A percentile compares a stretch with the other conserved stretches of the same genome.
phyloP scores from a whole-genome alignment of 768 basidiomycete genomes.

The Naganishia friedmannii region DNA sequence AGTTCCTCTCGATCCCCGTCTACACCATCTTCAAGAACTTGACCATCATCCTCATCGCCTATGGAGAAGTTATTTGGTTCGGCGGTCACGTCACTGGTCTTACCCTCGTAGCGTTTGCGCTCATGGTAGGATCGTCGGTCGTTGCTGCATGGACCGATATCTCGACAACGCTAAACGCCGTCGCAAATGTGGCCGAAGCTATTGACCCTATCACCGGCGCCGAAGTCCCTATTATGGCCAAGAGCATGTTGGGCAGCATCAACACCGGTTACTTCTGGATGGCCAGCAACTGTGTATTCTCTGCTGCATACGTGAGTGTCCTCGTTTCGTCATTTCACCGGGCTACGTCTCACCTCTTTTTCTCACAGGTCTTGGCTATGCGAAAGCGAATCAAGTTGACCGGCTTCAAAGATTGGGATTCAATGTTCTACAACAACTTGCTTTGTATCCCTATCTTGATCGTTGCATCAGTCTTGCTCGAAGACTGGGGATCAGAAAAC shows the following conservation, averaged over 20 bases:
- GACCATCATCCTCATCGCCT: slow-evolving; percentile 98
- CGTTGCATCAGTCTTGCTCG: slow-evolving; percentile 74
- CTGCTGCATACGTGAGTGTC: slow-evolving; percentile 72
- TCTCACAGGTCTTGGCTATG: slow-evolving; percentile 80
- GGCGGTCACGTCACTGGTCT: slow-evolving; percentile 81
- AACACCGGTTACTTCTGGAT: slow-evolving; percentile 96
- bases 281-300: slow-evolving; percentile 82
- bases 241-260: slow-evolving; percentile 53
- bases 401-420: slow-evolving; percentile 96
- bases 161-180: slow-evolving; percentile 53
- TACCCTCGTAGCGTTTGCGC: slow-evolving; percentile 80
- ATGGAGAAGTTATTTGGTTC: slow-evolving; percentile 97
- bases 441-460: slow-evolving; percentile 86
- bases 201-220: slow-evolving; percentile 48
- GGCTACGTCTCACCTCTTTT: slow-evolving; percentile 19
- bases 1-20: slow-evolving; percentile 93
- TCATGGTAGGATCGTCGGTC: slow-evolving; percentile 94
- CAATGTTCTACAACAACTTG: slow-evolving; percentile 98
- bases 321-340: slow-evolving; percentile 44
- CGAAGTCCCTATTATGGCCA: slow-evolving; percentile 41
- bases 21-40: slow-evolving; percentile 99
- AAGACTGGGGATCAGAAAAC: slow-evolving; percentile 83
- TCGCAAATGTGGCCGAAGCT: slow-evolving; percentile 33
- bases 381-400: slow-evolving; percentile 91
- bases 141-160: slow-evolving; percentile 97